Percentiles rank a stretch among this genome's conserved stretches.
These are phyloP conservation scores for Parastagonospora avenae DNA, from an alignment of 2,329 filamentous ascomycete genomes.

Conservation along the genomic window DNA sequence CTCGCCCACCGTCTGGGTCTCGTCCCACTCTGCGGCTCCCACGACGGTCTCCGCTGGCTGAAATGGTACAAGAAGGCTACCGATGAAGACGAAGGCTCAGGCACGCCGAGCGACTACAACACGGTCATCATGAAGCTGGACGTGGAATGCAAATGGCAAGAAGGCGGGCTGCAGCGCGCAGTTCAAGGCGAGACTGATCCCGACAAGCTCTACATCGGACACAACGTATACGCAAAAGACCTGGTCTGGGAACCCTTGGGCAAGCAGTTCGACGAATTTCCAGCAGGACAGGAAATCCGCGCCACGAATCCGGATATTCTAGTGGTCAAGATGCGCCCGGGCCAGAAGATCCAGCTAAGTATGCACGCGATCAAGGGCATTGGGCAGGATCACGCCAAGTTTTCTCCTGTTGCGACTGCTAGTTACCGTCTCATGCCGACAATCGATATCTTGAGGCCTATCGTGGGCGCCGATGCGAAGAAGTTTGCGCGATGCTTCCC, in stretches of 20 bases:
- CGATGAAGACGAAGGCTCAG: conserved; percentile 49
- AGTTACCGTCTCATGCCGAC: conserved; percentile 89
- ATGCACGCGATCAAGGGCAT: conserved; percentile 96
- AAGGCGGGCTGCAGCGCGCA: conserved; percentile 61
- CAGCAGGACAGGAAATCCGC: conserved; percentile 66
- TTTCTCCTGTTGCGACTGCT: conserved; percentile 93
- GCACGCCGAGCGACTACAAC: conserved; percentile 74
- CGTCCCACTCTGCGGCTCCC: conserved; percentile 82
- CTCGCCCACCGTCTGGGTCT: conserved; percentile 88
- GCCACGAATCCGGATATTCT: conserved; percentile 91
- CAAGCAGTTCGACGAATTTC: conserved; percentile 49
- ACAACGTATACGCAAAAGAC: conserved; percentile 63
- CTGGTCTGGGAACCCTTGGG: conserved; percentile 79
- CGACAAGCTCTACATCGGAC: conserved; percentile 81
- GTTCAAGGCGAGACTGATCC: conserved; percentile 77
- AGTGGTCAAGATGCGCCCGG: conserved; percentile 89
- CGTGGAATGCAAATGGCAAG: conserved; percentile 79
- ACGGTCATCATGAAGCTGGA: conserved; percentile 80
- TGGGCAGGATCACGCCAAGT: conserved; percentile 94
- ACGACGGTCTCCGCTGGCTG: conserved; percentile 79
- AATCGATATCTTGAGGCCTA: conserved; percentile 82
- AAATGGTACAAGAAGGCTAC: conserved; percentile 79
- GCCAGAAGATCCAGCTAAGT: conserved; percentile 82
- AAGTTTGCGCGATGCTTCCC: conserved; percentile 94
- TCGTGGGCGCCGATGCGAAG: conserved; percentile 81